Percentiles rank a stretch among this genome's conserved stretches.
These are phyloP conservation scores for Fusarium verticillioides DNA, from an alignment of 2,329 filamentous ascomycete genomes.

Conservation along the genomic window DNA sequence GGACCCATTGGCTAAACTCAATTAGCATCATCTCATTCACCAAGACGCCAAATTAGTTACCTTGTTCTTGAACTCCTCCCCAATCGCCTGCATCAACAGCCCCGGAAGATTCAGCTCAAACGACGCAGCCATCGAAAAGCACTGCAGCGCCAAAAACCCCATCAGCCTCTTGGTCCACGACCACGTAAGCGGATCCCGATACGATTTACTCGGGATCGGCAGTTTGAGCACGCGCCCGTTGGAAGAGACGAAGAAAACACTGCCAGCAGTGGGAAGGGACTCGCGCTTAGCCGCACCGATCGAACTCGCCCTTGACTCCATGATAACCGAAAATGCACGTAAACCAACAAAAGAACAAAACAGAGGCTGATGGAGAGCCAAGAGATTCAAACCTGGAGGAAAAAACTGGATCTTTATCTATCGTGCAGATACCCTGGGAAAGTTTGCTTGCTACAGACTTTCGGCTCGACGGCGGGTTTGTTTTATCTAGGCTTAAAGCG, in stretches of 20 bases:
- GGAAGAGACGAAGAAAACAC: slow-evolving; percentile 39
- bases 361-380: not conserved
- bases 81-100: not conserved
- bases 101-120: slow-evolving; percentile 27
- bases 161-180: slow-evolving; percentile 8
- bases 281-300: not conserved
- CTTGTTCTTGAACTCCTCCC: slow-evolving; percentile 5
- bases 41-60: not conserved
- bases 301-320: slow-evolving; percentile 3
- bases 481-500: not conserved
- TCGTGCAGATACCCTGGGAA: not conserved
- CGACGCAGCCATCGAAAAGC: slow-evolving; percentile 9
- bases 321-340: not conserved
- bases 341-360: not conserved
- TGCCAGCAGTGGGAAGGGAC: slow-evolving; percentile 37
- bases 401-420: slow-evolving; percentile 9
- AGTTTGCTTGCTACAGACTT: not conserved
- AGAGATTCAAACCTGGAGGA: not conserved
- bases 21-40: not conserved
- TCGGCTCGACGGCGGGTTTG: not conserved
- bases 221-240: slow-evolving; percentile 27
- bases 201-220: slow-evolving; percentile 32
- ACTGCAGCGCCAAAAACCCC: slow-evolving; percentile 15
- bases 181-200: slow-evolving; percentile 36
- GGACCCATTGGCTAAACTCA: not conserved